A percentile compares a stretch with the other conserved stretches of the same genome.
Conservation (phyloP, 2,329 filamentous ascomycete genomes). For the Fusarium newnesense region DNA sequence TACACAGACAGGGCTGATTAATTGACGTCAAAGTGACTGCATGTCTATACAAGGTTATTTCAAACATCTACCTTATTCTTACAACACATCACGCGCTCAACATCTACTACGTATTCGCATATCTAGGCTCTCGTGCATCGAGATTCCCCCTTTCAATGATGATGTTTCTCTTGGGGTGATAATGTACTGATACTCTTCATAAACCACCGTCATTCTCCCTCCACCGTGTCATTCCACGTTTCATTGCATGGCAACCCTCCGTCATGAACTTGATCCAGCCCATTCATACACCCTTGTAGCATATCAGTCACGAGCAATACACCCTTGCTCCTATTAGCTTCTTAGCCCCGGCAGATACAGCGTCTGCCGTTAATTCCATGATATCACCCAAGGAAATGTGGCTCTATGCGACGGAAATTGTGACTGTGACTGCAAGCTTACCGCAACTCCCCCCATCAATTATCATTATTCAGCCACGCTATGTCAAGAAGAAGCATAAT, state of each 20-base stretch:
- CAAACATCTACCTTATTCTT: constrained; percentile 4
- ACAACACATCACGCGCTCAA: background rate
- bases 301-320: constrained; percentile 19
- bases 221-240: constrained; percentile 27
- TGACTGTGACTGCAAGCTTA: constrained; percentile 3
- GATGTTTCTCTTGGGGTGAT: background rate
- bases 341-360: constrained; percentile 30
- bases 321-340: constrained; percentile 2
- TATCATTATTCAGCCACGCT: constrained; percentile 5
- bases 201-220: constrained; percentile 14
- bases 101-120: background rate
- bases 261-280: constrained; percentile 22
- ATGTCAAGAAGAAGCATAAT: background rate
- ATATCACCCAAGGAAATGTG: constrained; percentile 21
- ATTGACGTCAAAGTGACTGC: constrained; percentile 41
- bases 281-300: constrained; percentile 10
- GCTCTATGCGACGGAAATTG: background rate
- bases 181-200: background rate
- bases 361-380: constrained; percentile 28
- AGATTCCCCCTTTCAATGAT: background rate
- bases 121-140: background rate
- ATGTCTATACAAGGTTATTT: constrained; percentile 16
- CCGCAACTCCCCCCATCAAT: background rate
- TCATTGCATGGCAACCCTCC: constrained; percentile 19
- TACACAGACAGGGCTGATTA: background rate